Base-by-base conservation (phyloP, 139 green algal genomes). In the Coelastrella sp. region DNA sequence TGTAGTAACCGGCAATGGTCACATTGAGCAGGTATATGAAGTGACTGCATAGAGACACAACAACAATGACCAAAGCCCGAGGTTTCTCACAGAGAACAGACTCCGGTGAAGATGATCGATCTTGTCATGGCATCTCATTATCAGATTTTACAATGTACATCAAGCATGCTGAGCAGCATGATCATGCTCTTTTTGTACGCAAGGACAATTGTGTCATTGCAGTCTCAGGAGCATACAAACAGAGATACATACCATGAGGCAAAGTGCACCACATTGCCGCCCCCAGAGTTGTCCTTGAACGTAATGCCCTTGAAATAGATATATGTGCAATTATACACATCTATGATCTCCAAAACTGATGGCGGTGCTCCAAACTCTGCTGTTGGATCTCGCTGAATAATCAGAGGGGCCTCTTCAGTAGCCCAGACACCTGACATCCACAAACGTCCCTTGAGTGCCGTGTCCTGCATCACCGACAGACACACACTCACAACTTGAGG, bases 251-350 rank as follows among this genome's bases (percentile, higher is more conserved):
- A 71, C 19, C 32, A 83, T 48, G 57, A 32, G 2, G 76, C 76
- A n/a, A 83, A 67, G 32, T 83, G 76, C 57, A 83, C 76, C 57
- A 83, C 34, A 40, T 83, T 50, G 7, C 76, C 76, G 5, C 76
- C 76, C 48, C 53, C 34, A 50, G 32, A 8, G 19, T n/a, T 19
- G 9, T 5, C 17, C 30, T 21, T 69, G 38, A 77, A 77, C 6
- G 17, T 59, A 13, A 77, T 35, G 23, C n/a, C 68, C 21, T 77
- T 57, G 38, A 77, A 77, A 9, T 59, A 77, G 6, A 77, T 11
- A 34, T 77, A 77, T 5, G 27, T 77, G 68, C 38, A 59, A 34
- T 77, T 77, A 13, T 21, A 69, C n/a, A 69, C 60, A 40, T 69
- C n/a, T 8, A 69, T 69, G 6, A 72, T 2, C 2, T 72, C 63